Percentiles rank a stretch among this genome's conserved stretches.
Conservation (phyloP, 2,329 filamentous ascomycete genomes). For the Sclerotinia borealis region DNA sequence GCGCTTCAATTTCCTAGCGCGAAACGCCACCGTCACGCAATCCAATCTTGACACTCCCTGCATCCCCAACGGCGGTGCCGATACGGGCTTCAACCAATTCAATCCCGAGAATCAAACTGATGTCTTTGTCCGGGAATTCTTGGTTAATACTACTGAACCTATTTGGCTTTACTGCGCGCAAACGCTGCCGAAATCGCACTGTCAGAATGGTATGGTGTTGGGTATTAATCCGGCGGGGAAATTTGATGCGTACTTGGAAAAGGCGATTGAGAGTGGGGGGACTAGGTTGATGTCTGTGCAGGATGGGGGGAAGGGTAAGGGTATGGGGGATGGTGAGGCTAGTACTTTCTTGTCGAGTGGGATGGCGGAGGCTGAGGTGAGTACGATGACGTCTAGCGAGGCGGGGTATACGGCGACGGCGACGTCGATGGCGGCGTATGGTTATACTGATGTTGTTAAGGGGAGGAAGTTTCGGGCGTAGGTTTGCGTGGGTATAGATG, state of each 20-base stretch:
- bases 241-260: neutral
- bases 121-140: neutral
- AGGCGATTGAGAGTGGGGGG: too few species aligned
- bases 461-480: too few species aligned
- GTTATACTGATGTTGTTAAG: too few species aligned
- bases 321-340: neutral
- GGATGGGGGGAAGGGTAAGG: too few species aligned
- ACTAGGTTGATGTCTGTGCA: too few species aligned
- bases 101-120: neutral
- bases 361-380: too few species aligned
- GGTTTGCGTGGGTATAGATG: too few species aligned
- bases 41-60: constrained; percentile 62
- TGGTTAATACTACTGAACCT: neutral
- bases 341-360: too few species aligned
- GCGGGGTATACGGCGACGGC: too few species aligned
- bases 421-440: too few species aligned
- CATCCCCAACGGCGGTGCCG: constrained; percentile 53
- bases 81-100: constrained; percentile 42
- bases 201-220: constrained; percentile 1
- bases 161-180: constrained; percentile 6
- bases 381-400: too few species aligned
- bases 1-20: constrained; percentile 62
- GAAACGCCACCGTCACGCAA: constrained; percentile 69
- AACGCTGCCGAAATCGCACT: neutral
- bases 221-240: neutral